Percentiles rank a stretch among this genome's conserved stretches.
These are phyloP conservation scores for Aspergillus piperis DNA, from an alignment of 2,329 filamentous ascomycete species.

Conservation along the genomic window DNA sequence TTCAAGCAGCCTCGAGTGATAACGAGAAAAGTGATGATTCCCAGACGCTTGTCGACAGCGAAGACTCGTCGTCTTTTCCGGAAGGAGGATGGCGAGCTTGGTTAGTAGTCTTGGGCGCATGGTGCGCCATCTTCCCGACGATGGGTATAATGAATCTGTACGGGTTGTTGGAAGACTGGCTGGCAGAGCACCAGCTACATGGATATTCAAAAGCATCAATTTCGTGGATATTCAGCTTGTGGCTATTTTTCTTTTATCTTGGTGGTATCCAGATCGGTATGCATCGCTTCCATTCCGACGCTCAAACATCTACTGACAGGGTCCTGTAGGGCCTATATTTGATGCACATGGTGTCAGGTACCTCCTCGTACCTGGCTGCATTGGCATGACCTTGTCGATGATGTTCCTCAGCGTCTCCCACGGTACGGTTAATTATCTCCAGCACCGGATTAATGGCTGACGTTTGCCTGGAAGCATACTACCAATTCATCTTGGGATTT, in stretches of 20 bases:
- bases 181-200: constrained; percentile 31
- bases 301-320: neutral
- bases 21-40: neutral
- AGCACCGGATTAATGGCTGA: neutral
- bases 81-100: constrained; percentile 43
- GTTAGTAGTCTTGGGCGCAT: constrained; percentile 41
- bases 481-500: constrained; percentile 15
- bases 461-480: constrained; percentile 6
- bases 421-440: constrained; percentile 2
- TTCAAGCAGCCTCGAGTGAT: neutral
- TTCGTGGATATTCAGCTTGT: constrained; percentile 40
- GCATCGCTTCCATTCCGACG: neutral
- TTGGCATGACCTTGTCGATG: constrained; percentile 21
- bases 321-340: constrained; percentile 32
- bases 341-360: constrained; percentile 32
- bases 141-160: constrained; percentile 40
- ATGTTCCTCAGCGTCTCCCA: constrained; percentile 15
- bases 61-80: constrained; percentile 20
- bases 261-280: constrained; percentile 34
- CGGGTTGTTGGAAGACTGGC: constrained; percentile 35
- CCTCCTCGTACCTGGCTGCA: constrained; percentile 32
- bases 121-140: constrained; percentile 36
- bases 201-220: constrained; percentile 32
- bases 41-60: neutral
- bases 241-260: constrained; percentile 36